Evolutionary conservation across 116 monocot species (phyloP).

Genomic region (Cymodocea nodosa): DNA sequence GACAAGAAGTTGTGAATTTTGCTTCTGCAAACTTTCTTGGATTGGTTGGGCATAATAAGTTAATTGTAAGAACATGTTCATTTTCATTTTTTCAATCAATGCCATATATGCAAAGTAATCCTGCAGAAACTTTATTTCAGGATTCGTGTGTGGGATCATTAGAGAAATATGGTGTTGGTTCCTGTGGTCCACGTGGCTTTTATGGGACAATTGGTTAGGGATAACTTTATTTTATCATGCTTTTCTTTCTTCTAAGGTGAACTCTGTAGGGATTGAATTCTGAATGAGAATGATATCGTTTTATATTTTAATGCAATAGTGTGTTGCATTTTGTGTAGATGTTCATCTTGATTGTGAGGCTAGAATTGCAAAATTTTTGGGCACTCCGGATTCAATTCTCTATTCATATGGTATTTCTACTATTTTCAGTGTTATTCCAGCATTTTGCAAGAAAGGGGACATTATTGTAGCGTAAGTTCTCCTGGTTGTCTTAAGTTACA

Average conservation of each 20-base stretch:
- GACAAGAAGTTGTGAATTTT: slow-evolving; percentile 95
- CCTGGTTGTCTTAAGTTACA: background rate
- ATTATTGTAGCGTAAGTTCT: slow-evolving; percentile 89
- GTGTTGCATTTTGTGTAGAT: slow-evolving; percentile 36
- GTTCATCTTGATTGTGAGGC: slow-evolving; percentile 96
- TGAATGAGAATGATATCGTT: background rate
- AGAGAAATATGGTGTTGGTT: slow-evolving; percentile 99
- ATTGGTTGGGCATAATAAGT: slow-evolving; percentile 74
- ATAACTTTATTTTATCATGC: background rate
- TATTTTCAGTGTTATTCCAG: slow-evolving; percentile 98
- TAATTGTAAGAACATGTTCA: slow-evolving; percentile 45
- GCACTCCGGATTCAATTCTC: slow-evolving; percentile 89
- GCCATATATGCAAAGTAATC: slow-evolving; percentile 1
- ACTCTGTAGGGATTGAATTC: background rate
- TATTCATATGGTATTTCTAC: slow-evolving; percentile 98
- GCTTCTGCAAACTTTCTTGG: slow-evolving; percentile 98
- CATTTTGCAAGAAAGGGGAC: slow-evolving; percentile 98
- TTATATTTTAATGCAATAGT: slow-evolving; percentile 1
- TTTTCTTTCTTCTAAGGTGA: background rate
- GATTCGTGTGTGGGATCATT: slow-evolving; percentile 72
- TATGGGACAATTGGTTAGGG: slow-evolving; percentile 90
- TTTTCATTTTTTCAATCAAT: background rate
- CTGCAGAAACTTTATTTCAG: slow-evolving; percentile 16
- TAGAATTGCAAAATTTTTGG: slow-evolving; percentile 80
- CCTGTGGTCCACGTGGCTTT: slow-evolving; percentile 94